Evolutionary conservation across 2,329 filamentous ascomycete species (phyloP), one percentile per base, ranked within the genome.

Genomic region (Penicillium janthinellum): DNA sequence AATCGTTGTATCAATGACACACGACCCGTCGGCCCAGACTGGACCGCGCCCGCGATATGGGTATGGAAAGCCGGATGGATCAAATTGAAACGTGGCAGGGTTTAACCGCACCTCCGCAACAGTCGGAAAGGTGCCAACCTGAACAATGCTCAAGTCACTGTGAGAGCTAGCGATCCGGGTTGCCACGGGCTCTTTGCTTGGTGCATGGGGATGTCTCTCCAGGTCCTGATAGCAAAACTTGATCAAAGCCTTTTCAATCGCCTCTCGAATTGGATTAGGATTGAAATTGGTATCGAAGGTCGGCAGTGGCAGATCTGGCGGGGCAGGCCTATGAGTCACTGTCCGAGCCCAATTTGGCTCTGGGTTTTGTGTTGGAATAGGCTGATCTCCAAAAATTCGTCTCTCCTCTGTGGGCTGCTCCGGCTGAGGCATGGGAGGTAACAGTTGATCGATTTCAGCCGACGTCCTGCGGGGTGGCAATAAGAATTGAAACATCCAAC

Each of bases 31-130:
- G 4, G 34, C 17, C 54, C 67, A 70, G 10, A 72, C 55, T 6
- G 75, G 75, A 1, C 75, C 75, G 4, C 72, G 70, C 3, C 74
- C 74, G 34, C 70, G 67, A 38, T 67, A 71, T 10, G 67, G 63
- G 38, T 66, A 70, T 8, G 49, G 14, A 22, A 34, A 49, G 10
- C 71, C 72, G 8, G 58, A 53, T 6, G 61, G 55, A 49, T 70
- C 64, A 22, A 74, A 41, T 14, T 58, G n/a, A 63, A 63, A 25
- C 1, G 50, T 38, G 3, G 28, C 7, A 8, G 51, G 34, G 1
- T 57, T 57, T 20, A 75, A 50, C 2, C 52, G 64, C 47, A 73
- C 63, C 20, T 62, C 28, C 3, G 59, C 44, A 12, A 60, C 56
- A n/a, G 63, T 64, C 3, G 62, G 39, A 20, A 63, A 60, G 2